These are phyloP conservation scores for Suillus ampliporus DNA, from an alignment of 768 basidiomycete genomes.

Conservation along the genomic window DNA sequence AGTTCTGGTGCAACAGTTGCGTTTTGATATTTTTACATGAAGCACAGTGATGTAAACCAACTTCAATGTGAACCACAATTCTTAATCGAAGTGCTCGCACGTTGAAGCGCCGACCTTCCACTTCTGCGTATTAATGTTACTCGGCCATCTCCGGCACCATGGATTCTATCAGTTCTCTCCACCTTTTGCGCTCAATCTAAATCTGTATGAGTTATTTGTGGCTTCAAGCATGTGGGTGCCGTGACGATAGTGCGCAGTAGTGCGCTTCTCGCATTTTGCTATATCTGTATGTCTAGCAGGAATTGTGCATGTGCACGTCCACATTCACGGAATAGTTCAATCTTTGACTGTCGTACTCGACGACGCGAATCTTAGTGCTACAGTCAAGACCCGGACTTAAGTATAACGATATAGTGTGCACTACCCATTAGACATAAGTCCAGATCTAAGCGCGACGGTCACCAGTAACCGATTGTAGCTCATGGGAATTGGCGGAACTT, in stretches of 20 bases:
- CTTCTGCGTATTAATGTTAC: background rate
- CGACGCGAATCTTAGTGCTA: background rate
- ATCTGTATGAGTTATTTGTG: slow-evolving; percentile 1
- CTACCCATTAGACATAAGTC: background rate
- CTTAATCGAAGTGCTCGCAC: background rate
- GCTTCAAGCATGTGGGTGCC: background rate
- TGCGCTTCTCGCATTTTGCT: background rate
- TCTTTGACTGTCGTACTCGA: background rate
- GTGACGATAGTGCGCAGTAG: slow-evolving; percentile 1
- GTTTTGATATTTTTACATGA: background rate
- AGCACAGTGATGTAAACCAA: background rate
- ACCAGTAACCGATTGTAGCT: background rate
- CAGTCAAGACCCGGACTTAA: background rate
- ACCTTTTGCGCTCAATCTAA: background rate
- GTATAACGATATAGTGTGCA: background rate
- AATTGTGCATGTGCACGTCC: no score
- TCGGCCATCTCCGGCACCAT: slow-evolving; percentile 6
- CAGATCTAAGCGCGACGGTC: background rate
- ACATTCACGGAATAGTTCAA: background rate
- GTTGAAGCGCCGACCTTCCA: background rate
- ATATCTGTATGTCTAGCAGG: background rate
- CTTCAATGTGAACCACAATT: background rate
- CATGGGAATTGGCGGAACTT: background rate
- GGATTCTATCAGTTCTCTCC: background rate
- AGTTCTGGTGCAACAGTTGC: background rate